phyloP scores from a whole-genome alignment of 2,329 filamentous ascomycete genomes.

The Xylariaceae sp. region DNA sequence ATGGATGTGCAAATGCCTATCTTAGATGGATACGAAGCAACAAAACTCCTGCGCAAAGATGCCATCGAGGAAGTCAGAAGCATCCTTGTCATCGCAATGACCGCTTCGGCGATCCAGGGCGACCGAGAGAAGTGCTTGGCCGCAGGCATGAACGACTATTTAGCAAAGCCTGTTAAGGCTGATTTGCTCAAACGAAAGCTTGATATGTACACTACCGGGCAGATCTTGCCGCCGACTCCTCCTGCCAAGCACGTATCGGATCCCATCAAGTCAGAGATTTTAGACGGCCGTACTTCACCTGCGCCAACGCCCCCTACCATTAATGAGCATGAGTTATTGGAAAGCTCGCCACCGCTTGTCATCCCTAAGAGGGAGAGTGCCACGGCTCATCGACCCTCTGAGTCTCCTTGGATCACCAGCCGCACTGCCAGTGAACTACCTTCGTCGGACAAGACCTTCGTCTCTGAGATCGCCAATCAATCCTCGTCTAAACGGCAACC shows the following conservation, averaged over 20 bases:
- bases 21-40: constrained; percentile 90
- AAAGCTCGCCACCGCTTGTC: constrained; percentile 33
- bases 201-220: constrained; percentile 57
- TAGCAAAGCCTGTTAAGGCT: constrained; percentile 92
- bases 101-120: constrained; percentile 90
- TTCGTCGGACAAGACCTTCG: constrained; percentile 39
- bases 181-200: constrained; percentile 86
- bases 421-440: constrained; percentile 44
- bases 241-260: constrained; percentile 29
- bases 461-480: constrained; percentile 20
- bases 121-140: constrained; percentile 95
- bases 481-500: constrained; percentile 38
- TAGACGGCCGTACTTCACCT: constrained; percentile 23
- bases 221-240: constrained; percentile 41
- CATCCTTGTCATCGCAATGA: constrained; percentile 96
- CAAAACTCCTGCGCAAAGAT: constrained; percentile 80
- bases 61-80: constrained; percentile 76
- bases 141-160: constrained; percentile 96
- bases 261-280: constrained; percentile 21
- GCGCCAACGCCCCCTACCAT: constrained; percentile 30
- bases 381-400: constrained; percentile 31
- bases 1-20: constrained; percentile 99
- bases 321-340: constrained; percentile 24
- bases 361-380: constrained; percentile 34
- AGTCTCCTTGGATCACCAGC: constrained; percentile 31